phyloP scores from a whole-genome alignment of 2,329 filamentous ascomycete species.

The Aspergillus vadensis region DNA sequence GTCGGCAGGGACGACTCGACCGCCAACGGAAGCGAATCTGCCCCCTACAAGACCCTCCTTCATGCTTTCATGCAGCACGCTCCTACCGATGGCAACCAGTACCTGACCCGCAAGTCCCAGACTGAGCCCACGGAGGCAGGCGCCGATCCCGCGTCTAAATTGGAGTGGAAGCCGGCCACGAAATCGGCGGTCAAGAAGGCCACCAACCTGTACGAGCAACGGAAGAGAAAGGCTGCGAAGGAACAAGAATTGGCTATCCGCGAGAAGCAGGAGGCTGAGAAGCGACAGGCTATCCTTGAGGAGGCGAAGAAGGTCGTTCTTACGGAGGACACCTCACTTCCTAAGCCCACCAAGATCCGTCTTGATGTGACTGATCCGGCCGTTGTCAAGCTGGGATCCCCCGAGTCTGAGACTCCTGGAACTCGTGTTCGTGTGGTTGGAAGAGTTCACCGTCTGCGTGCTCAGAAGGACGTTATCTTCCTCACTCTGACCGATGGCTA shows the following conservation, averaged over 20 bases:
- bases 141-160: constrained; percentile 64
- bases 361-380: constrained; percentile 69
- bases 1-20: constrained; percentile 69
- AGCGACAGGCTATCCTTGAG: constrained; percentile 71
- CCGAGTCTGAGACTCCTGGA: constrained; percentile 62
- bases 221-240: constrained; percentile 83
- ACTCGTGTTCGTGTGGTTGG: constrained; percentile 78
- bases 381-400: constrained; percentile 57
- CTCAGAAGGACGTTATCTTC: constrained; percentile 84
- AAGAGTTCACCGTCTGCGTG: constrained; percentile 76
- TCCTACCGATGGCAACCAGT: constrained; percentile 60
- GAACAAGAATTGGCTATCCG: constrained; percentile 71
- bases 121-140: constrained; percentile 62
- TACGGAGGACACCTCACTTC: constrained; percentile 70
- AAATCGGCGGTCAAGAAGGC: constrained; percentile 88
- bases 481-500: constrained; percentile 84
- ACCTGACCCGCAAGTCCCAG: constrained; percentile 68
- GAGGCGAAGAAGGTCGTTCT: constrained; percentile 78
- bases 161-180: constrained; percentile 77
- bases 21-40: constrained; percentile 68
- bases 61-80: constrained; percentile 74
- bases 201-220: constrained; percentile 69
- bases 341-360: constrained; percentile 72
- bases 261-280: constrained; percentile 71
- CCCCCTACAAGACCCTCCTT: constrained; percentile 79